Base-by-base conservation (phyloP, 2,329 filamentous ascomycete genomes). In the Alternaria triticimaculans region DNA sequence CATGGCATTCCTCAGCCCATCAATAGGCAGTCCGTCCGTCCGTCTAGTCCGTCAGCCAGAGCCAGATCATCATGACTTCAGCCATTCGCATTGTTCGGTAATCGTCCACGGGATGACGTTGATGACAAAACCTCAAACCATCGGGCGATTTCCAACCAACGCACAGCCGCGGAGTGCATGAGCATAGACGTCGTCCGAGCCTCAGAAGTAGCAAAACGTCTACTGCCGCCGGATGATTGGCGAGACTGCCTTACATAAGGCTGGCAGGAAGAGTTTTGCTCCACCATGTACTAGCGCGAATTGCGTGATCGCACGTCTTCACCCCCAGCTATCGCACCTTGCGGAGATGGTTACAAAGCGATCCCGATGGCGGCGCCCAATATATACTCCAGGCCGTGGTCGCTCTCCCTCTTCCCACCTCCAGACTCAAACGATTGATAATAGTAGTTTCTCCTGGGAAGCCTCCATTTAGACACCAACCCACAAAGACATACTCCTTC, bases 241-340 rank as follows among this genome's bases (percentile, higher is more conserved):
- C 53, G 56, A 57, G 37, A 45, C 55, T 48, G 60, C 51, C 65
- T 69, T 73, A 72, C 68, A 64, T 70, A 69, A 67, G 65, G 60
- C 50, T 64, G 44, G 55, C 18, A 66, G 45, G 48, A 70, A 72
- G 67, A 67, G 48, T 60, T 72, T 71, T 72, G 68, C 64, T 72
- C 63, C 58, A 53, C 61, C 66, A 66, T 43, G 65, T 71, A 63
- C 67, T 75, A 73, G 71, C 71, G 72, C 62, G 67, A 75, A 75
- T 76, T 74, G 73, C 73, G 73, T 76, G 73, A 74, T 76, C 70
- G 73, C 72, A 74, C 72, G 72, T 72, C 72, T 74, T 74, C 70
- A 64, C 63, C 66, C 65, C 66, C 66, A 73, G 63, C 56, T 65
- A 69, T 71, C 62, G 67, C 69, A 72, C 68, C 63, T 72, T 73